phyloP scores from a whole-genome alignment of 1,284 basidiomycete species.

The Ustilago sp. region DNA sequence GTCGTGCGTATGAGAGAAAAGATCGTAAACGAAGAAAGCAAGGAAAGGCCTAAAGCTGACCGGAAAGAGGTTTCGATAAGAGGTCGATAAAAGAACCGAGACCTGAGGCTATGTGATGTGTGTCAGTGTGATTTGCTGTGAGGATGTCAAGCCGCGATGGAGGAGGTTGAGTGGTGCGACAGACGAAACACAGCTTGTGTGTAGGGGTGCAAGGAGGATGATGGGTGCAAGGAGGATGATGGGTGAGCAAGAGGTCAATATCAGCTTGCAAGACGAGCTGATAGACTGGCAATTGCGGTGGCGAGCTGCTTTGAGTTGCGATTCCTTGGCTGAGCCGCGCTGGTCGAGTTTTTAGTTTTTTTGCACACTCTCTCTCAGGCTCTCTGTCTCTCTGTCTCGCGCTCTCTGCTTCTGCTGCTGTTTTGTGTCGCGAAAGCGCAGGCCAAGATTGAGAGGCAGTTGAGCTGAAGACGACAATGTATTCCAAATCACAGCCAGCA shows the following conservation, averaged over 20 bases:
- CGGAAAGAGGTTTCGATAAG: constrained; percentile 17
- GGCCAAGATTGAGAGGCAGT: constrained; percentile 4
- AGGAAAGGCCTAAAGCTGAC: constrained; percentile 10
- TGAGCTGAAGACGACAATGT: constrained; percentile 16
- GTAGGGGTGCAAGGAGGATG: constrained; percentile 10
- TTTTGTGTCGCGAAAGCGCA: constrained; percentile 3
- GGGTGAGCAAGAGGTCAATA: constrained; percentile 21
- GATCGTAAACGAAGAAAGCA: constrained; percentile 15
- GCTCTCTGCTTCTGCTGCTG: neutral
- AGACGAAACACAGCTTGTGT: constrained; percentile 17
- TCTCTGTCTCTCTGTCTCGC: neutral
- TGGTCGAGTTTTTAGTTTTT: neutral
- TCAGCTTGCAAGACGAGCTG: neutral
- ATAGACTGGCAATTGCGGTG: constrained; percentile 26
- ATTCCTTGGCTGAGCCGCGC: constrained; percentile 3
- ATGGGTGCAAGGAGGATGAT: constrained; percentile 27
- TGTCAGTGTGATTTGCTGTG: neutral
- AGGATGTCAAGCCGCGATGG: constrained; percentile 8
- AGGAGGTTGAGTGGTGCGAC: constrained; percentile 1
- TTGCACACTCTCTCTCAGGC: neutral
- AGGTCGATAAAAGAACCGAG: constrained; percentile 4
- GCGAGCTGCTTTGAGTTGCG: constrained; percentile 18
- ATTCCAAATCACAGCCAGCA: neutral
- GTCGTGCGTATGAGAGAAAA: neutral
- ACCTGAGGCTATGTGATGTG: neutral